Evolutionary conservation across 1,139 yeast genomes (phyloP).

Genomic region (Candida albicans): DNA sequence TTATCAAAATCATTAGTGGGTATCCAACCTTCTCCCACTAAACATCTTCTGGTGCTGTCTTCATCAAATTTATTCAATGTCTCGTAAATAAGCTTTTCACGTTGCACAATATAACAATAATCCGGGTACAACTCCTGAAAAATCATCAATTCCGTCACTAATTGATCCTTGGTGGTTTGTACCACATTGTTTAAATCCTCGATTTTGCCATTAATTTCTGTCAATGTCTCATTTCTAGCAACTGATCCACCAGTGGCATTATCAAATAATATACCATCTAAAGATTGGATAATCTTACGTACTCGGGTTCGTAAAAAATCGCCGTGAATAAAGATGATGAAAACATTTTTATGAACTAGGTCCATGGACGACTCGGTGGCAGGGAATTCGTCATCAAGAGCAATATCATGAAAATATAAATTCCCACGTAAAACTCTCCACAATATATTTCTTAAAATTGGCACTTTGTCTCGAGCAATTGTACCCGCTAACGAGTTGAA

Average conservation of each 20-base stretch:
- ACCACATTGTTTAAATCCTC: slow-evolving; percentile 56
- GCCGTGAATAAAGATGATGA: slow-evolving; percentile 89
- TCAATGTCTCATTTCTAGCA: slow-evolving; percentile 54
- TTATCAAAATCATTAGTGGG: slow-evolving; percentile 43
- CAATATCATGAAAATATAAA: slow-evolving; percentile 48
- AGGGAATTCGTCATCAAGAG: slow-evolving; percentile 41
- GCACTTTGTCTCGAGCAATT: slow-evolving; percentile 42
- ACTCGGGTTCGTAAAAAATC: slow-evolving; percentile 66
- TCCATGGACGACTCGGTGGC: slow-evolving; percentile 42
- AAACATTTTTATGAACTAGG: slow-evolving; percentile 64
- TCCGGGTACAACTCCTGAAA: slow-evolving; percentile 57
- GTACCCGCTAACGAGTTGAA: slow-evolving; percentile 53
- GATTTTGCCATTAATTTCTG: slow-evolving; percentile 57
- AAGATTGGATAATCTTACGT: slow-evolving; percentile 72
- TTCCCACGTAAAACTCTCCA: slow-evolving; percentile 61
- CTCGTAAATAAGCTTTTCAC: slow-evolving; percentile 75
- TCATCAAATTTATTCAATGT: slow-evolving; percentile 79
- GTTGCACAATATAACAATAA: slow-evolving; percentile 46
- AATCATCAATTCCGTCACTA: slow-evolving; percentile 67
- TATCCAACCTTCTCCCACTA: slow-evolving; percentile 98
- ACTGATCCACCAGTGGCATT: slow-evolving; percentile 57
- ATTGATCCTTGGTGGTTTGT: slow-evolving; percentile 65
- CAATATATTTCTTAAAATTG: slow-evolving; percentile 50
- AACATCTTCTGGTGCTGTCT: slow-evolving; percentile 80
- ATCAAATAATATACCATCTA: slow-evolving; percentile 74